Conservation (phyloP, 106 monocot species). For the Dendrobium officinale region DNA sequence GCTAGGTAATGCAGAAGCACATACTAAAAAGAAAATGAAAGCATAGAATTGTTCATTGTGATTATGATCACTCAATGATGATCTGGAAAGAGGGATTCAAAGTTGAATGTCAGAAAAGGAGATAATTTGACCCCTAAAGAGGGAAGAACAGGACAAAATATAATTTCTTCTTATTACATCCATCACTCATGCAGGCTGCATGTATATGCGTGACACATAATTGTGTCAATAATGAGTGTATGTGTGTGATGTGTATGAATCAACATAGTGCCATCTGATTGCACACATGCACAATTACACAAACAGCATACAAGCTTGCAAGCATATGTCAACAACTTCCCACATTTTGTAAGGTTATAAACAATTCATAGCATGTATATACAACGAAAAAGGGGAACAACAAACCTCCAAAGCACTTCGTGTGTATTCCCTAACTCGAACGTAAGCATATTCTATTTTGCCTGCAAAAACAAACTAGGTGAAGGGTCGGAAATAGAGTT, state of each 20-base stretch:
- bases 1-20: too few relatives aligned
- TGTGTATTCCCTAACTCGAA: slow-evolving; percentile 62
- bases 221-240: neutral
- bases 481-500: neutral
- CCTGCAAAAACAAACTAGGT: slow-evolving; percentile 32
- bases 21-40: too few relatives aligned
- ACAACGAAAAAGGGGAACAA: neutral
- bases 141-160: too few relatives aligned
- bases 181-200: neutral
- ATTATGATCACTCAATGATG: too few relatives aligned
- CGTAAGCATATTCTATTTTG: slow-evolving; percentile 78
- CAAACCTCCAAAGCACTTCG: slow-evolving; percentile 68
- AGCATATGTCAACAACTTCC: neutral
- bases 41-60: too few relatives aligned
- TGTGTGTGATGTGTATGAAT: neutral
- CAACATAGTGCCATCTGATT: neutral
- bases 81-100: too few relatives aligned
- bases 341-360: neutral
- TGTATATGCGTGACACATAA: neutral
- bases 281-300: neutral
- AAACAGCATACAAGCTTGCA: neutral
- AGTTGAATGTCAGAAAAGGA: too few relatives aligned
- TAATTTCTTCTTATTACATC: too few relatives aligned
- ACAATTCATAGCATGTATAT: neutral
- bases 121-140: too few relatives aligned